phyloP scores from a whole-genome alignment of 768 basidiomycete genomes.

The Strobilomyces confusus region DNA sequence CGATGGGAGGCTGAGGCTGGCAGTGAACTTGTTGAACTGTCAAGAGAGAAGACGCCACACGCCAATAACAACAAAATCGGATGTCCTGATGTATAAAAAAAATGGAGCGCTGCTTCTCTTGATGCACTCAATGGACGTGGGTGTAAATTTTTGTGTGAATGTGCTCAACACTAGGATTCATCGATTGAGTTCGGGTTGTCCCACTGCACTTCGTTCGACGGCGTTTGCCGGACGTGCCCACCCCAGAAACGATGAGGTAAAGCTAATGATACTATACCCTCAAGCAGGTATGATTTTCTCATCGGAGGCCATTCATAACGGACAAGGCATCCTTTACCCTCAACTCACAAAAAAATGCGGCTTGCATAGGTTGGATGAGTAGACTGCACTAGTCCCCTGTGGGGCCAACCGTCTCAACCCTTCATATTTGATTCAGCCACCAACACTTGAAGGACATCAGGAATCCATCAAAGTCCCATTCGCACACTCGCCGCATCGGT shows the following conservation, averaged over 20 bases:
- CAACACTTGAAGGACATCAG: background rate
- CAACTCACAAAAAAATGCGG: background rate
- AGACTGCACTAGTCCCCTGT: no score
- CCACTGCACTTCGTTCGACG: background rate
- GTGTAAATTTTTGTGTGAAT: background rate
- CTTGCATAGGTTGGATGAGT: background rate
- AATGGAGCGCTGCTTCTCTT: conserved; percentile 1
- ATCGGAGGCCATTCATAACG: background rate
- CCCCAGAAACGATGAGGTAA: background rate
- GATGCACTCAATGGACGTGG: conserved; percentile 9
- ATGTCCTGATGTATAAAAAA: background rate
- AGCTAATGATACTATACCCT: no score
- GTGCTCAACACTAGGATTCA: background rate
- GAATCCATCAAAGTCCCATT: background rate
- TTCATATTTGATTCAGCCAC: background rate
- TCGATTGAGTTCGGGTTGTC: background rate
- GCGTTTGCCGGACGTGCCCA: conserved; percentile 10
- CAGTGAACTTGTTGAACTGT: conserved; percentile 1
- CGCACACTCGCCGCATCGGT: background rate
- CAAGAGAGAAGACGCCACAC: conserved; percentile 1
- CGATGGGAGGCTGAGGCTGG: background rate
- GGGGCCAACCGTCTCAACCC: background rate
- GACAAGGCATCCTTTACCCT: no score
- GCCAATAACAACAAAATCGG: background rate
- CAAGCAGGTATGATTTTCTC: background rate